These are phyloP conservation scores for Mycena vitilis DNA, from an alignment of 768 basidiomycete genomes.

Conservation along the genomic window DNA sequence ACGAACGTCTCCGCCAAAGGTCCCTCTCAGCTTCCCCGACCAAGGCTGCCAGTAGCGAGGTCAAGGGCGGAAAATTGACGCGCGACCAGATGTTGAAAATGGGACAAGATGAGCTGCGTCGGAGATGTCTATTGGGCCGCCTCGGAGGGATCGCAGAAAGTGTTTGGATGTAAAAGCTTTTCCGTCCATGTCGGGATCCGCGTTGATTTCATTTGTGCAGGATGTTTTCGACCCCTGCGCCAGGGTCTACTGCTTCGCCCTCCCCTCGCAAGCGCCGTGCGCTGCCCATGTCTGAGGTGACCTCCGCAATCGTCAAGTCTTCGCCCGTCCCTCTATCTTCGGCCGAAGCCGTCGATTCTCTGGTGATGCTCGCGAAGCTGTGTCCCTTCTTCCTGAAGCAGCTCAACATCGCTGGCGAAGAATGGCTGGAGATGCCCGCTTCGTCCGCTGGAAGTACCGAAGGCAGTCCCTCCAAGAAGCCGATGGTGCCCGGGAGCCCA, in stretches of 20 bases:
- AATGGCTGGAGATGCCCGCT: conserved; percentile 74
- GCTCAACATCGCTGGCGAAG: conserved; percentile 68
- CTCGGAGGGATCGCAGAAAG: conserved; percentile 87
- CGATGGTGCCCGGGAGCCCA: conserved; percentile 57
- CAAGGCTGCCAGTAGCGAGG: conserved; percentile 60
- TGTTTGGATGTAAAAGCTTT: conserved; percentile 78
- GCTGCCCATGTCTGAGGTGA: conserved; percentile 74
- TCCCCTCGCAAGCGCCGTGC: conserved; percentile 77
- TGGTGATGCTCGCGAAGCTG: conserved; percentile 70
- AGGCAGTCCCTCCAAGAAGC: conserved; percentile 55
- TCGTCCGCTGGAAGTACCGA: conserved; percentile 41
- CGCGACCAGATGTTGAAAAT: conserved; percentile 77
- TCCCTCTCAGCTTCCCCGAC: conserved; percentile 77
- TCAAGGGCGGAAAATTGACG: conserved; percentile 60
- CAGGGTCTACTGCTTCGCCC: conserved; percentile 62
- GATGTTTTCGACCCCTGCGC: conserved; percentile 76
- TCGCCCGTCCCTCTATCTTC: conserved; percentile 83
- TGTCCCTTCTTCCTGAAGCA: conserved; percentile 86
- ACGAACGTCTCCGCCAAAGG: conserved; percentile 82
- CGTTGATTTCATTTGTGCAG: conserved; percentile 47
- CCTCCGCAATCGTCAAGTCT: conserved; percentile 78
- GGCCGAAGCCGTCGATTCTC: conserved; percentile 82
- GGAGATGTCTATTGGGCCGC: conserved; percentile 81
- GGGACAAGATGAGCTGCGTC: conserved; percentile 81
- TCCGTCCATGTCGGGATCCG: conserved; percentile 8